Evolutionary conservation across 176 grass and related monocot genomes (phyloP).

Genomic region (Eleusine indica): DNA sequence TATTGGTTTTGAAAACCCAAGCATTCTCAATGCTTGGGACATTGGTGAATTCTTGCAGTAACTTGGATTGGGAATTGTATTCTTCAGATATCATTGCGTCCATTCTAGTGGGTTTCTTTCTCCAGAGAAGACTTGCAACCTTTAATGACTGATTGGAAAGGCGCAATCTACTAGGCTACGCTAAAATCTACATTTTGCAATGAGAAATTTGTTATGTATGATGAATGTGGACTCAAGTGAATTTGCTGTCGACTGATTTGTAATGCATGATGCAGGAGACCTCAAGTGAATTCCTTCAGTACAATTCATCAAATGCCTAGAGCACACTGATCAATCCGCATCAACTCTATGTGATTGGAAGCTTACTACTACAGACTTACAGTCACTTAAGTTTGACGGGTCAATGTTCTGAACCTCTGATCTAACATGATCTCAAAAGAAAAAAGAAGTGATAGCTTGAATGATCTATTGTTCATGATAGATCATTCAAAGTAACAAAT

Average conservation of each 20-base stretch:
- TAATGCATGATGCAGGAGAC: neutral
- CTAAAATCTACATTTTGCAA: constrained; percentile 27
- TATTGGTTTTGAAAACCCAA: constrained; percentile 61
- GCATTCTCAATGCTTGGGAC: constrained; percentile 57
- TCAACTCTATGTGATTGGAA: neutral
- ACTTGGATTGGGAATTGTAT: constrained; percentile 49
- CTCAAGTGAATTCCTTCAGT: neutral
- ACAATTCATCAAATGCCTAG: neutral
- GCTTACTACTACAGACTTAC: neutral
- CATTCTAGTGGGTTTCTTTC: constrained; percentile 42
- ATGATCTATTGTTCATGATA: too few relatives aligned
- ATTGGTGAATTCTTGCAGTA: constrained; percentile 62
- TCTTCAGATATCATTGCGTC: constrained; percentile 48
- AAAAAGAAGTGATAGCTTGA: neutral
- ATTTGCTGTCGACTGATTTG: neutral
- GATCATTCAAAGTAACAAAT: too few relatives aligned
- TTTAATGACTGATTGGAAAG: constrained; percentile 24
- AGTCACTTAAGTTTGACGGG: neutral
- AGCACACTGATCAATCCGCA: neutral
- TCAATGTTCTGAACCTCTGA: neutral
- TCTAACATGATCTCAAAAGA: neutral
- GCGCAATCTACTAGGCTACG: constrained; percentile 6
- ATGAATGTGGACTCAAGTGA: neutral
- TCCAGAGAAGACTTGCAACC: neutral
- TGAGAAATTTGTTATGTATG: neutral